phyloP scores from a whole-genome alignment of 805 yeast genomes.

The Crinitomyces ghanaensis region DNA sequence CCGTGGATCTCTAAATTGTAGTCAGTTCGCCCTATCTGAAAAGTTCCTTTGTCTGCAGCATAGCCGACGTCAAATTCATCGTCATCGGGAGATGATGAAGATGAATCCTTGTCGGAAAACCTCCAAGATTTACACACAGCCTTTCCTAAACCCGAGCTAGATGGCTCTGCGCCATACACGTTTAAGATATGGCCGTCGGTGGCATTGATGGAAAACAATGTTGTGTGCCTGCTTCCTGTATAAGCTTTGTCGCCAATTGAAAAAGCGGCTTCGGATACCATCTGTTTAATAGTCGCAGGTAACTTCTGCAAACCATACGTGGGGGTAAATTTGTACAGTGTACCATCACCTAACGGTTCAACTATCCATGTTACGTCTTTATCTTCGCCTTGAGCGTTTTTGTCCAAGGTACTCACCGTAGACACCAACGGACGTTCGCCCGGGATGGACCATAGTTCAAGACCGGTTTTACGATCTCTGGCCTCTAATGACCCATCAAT shows the following conservation, averaged over 20 bases:
- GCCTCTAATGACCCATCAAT: slow-evolving; percentile 85
- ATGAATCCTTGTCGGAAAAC: slow-evolving; percentile 6
- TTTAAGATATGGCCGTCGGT: slow-evolving; percentile 62
- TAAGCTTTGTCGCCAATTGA: slow-evolving; percentile 73
- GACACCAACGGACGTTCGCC: slow-evolving; percentile 54
- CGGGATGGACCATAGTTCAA: slow-evolving; percentile 61
- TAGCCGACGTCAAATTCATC: slow-evolving; percentile 1
- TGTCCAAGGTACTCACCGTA: slow-evolving; percentile 21
- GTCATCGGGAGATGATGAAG: slow-evolving; percentile 2
- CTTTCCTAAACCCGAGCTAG: slow-evolving; percentile 10
- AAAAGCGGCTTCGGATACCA: slow-evolving; percentile 79
- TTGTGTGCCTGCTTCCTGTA: slow-evolving; percentile 73
- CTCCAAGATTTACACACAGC: slow-evolving; percentile 17
- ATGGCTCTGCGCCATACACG: slow-evolving; percentile 42
- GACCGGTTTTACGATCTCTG: slow-evolving; percentile 62
- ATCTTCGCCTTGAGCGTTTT: slow-evolving; percentile 13
- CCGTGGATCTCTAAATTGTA: slow-evolving; percentile 51
- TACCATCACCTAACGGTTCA: slow-evolving; percentile 82
- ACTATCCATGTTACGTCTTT: slow-evolving; percentile 62
- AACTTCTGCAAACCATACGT: slow-evolving; percentile 65
- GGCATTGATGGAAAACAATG: slow-evolving; percentile 63
- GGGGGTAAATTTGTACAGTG: slow-evolving; percentile 67
- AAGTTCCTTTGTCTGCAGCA: slow-evolving; percentile 11
- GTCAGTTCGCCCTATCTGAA: slow-evolving; percentile 28
- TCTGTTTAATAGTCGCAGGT: slow-evolving; percentile 67